Percentiles rank a stretch among this genome's conserved stretches.
Evolutionary conservation across 2,329 filamentous ascomycete species (phyloP).

Genomic region (Aspergillus sp.): DNA sequence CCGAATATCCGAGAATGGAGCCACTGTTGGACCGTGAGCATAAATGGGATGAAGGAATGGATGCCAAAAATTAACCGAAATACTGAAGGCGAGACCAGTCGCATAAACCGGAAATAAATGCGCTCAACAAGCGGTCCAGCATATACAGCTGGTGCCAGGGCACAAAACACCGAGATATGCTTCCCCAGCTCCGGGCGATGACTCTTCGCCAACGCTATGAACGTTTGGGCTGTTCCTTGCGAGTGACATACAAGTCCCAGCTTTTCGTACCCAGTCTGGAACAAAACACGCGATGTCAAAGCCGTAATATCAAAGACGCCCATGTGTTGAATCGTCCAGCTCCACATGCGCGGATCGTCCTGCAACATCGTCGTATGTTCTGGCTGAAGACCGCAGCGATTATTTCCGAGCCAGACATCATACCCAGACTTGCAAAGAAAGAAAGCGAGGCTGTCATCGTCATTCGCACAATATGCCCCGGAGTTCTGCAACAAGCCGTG

Average conservation of each 20-base stretch:
- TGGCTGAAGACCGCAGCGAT: slow-evolving; percentile 81
- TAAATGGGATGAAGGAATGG: slow-evolving; percentile 88
- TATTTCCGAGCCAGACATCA: slow-evolving; percentile 95
- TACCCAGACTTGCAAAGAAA: slow-evolving; percentile 89
- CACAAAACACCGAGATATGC: slow-evolving; percentile 85
- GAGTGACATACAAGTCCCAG: slow-evolving; percentile 83
- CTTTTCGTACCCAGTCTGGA: slow-evolving; percentile 79
- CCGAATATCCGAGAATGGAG: slow-evolving; percentile 71
- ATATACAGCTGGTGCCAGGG: slow-evolving; percentile 85
- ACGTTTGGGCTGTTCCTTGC: slow-evolving; percentile 85
- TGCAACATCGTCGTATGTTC: slow-evolving; percentile 70
- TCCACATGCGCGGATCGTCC: slow-evolving; percentile 88
- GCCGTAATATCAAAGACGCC: slow-evolving; percentile 85
- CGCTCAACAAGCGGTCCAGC: slow-evolving; percentile 82
- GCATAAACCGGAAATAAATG: slow-evolving; percentile 91
- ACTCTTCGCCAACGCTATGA: slow-evolving; percentile 85
- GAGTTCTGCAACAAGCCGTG: slow-evolving; percentile 86
- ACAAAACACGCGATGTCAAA: slow-evolving; percentile 73
- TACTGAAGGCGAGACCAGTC: slow-evolving; percentile 69
- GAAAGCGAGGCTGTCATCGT: slow-evolving; percentile 86
- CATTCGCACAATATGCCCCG: slow-evolving; percentile 85
- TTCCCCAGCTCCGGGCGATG: slow-evolving; percentile 82
- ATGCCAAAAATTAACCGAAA: slow-evolving; percentile 87
- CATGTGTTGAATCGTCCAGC: slow-evolving; percentile 95
- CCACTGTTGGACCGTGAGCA: slow-evolving; percentile 77